phyloP scores from a whole-genome alignment of 73 alveolate species.

The Symbiodinium pilosum region DNA sequence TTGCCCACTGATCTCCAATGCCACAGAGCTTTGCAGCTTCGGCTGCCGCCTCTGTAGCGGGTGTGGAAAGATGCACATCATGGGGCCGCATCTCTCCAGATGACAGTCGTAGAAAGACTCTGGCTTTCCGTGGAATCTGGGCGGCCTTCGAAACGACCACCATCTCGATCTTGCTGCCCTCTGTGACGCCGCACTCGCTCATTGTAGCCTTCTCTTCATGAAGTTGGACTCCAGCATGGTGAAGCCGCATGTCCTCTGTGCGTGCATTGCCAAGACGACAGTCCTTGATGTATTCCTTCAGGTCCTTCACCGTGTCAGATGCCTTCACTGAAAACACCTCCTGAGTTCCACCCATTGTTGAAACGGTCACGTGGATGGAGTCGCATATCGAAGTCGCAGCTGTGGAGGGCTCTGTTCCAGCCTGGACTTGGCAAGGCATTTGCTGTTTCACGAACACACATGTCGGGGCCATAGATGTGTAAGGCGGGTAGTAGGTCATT shows the following conservation, averaged over 20 bases:
- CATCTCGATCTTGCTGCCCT: slow-evolving; percentile 6
- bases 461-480: background rate
- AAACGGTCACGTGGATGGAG: background rate
- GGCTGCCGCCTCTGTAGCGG: background rate
- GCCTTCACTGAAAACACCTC: background rate
- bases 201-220: background rate
- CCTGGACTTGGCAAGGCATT: background rate
- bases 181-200: slow-evolving; percentile 13
- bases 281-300: slow-evolving; percentile 13
- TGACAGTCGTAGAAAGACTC: background rate
- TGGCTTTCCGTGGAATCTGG: background rate
- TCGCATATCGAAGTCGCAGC: background rate
- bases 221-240: slow-evolving; percentile 18
- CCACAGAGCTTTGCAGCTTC: slow-evolving; percentile 15
- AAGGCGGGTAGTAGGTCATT: slow-evolving; percentile 8
- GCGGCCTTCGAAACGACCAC: background rate
- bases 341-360: background rate
- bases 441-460: background rate
- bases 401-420: background rate
- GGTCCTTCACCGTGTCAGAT: background rate
- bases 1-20: background rate
- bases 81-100: background rate
- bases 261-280: background rate
- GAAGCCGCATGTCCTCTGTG: slow-evolving; percentile 27
- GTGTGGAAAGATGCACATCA: background rate